Conservation (phyloP, 2,329 filamentous ascomycete genomes). For the Aspergillus puulaauensis region DNA sequence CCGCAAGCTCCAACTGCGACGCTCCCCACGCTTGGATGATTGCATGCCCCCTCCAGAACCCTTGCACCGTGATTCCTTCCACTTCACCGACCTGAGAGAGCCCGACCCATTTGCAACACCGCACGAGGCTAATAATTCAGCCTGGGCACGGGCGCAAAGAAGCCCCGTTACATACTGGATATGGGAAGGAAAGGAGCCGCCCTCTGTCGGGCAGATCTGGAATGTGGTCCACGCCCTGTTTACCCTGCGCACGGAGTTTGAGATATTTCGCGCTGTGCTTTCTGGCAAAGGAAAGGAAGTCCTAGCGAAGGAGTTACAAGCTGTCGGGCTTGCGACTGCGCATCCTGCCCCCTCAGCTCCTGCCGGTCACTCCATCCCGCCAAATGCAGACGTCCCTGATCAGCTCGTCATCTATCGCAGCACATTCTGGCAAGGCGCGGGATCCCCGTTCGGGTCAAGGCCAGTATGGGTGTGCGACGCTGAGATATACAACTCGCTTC, state of each 20-base stretch:
- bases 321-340: constrained; percentile 43
- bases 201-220: constrained; percentile 38
- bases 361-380: constrained; percentile 37
- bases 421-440: constrained; percentile 69
- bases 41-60: constrained; percentile 20
- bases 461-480: constrained; percentile 59
- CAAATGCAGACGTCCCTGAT: constrained; percentile 32
- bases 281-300: constrained; percentile 25
- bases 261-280: constrained; percentile 35
- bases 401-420: constrained; percentile 52
- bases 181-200: constrained; percentile 30
- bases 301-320: constrained; percentile 29
- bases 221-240: constrained; percentile 38
- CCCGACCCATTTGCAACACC: constrained; percentile 21
- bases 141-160: constrained; percentile 35
- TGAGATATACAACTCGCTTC: constrained; percentile 23
- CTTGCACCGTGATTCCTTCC: constrained; percentile 29
- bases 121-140: constrained; percentile 33
- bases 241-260: constrained; percentile 29
- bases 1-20: constrained; percentile 19
- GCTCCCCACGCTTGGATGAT: constrained; percentile 19
- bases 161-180: constrained; percentile 30
- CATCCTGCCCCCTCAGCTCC: constrained; percentile 44
- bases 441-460: constrained; percentile 64
- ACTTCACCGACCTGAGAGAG: constrained; percentile 29